These are phyloP conservation scores for Glebionis coronaria DNA, from an alignment of 129 eudicot species.

Conservation along the genomic window DNA sequence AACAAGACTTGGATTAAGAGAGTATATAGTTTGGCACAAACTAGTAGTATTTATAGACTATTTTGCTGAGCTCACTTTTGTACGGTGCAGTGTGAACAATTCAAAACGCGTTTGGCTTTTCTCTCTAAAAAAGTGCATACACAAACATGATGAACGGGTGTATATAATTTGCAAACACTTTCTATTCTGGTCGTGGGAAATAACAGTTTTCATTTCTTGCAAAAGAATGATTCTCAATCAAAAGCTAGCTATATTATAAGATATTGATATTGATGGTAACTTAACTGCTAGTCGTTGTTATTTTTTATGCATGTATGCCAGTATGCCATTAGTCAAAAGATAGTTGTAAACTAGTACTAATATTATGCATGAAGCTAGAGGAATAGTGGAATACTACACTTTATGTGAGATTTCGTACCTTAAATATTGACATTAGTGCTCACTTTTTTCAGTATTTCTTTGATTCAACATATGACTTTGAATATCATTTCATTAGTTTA, in stretches of 20 bases:
- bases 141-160: not conserved
- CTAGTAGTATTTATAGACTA: conserved; percentile 17
- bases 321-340: not conserved
- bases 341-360: no score
- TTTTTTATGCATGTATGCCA: not conserved
- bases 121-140: not conserved
- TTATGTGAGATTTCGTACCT: conserved; percentile 19
- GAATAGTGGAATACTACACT: conserved; percentile 8
- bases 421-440: conserved; percentile 25
- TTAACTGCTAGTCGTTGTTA: no score
- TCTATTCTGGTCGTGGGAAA: no score
- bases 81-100: conserved; percentile 26
- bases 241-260: no score
- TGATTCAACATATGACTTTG: conserved; percentile 21
- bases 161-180: not conserved
- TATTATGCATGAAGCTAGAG: not conserved
- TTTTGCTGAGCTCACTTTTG: not conserved
- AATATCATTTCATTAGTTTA: no score
- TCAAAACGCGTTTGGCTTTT: conserved; percentile 16
- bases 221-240: no score
- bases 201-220: no score
- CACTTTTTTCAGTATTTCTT: conserved; percentile 24
- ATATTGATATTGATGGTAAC: no score
- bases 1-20: not conserved
- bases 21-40: not conserved